A percentile compares a stretch with the other conserved stretches of the same genome.
These are phyloP conservation scores for Cladorrhinum sp. DNA, from an alignment of 2,329 filamentous ascomycete species.

Conservation along the genomic window DNA sequence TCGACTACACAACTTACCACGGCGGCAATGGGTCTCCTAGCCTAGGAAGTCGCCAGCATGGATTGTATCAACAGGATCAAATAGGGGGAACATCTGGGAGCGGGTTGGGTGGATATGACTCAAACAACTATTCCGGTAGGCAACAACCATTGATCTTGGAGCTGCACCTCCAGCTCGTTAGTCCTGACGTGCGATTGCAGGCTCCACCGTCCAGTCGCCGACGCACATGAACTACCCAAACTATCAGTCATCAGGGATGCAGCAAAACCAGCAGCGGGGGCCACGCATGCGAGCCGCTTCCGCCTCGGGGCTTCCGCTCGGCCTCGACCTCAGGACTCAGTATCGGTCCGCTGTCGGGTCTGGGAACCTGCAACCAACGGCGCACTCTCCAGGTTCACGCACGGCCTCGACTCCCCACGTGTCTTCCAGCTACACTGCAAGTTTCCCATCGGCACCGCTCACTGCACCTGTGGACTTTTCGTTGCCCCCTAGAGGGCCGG, in stretches of 20 bases:
- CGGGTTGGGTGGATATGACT: slow-evolving; percentile 48
- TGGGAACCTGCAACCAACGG: slow-evolving; percentile 28
- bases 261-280: slow-evolving; percentile 42
- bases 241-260: slow-evolving; percentile 40
- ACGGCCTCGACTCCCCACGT: slow-evolving; percentile 39
- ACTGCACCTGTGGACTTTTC: slow-evolving; percentile 53
- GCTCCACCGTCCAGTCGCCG: slow-evolving; percentile 46
- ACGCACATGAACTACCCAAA: slow-evolving; percentile 50
- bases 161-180: background rate
- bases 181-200: slow-evolving; percentile 24
- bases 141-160: slow-evolving; percentile 4
- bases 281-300: slow-evolving; percentile 51
- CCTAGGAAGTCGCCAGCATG: slow-evolving; percentile 45
- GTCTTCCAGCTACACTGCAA: slow-evolving; percentile 46
- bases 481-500: slow-evolving; percentile 44
- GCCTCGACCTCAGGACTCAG: slow-evolving; percentile 45
- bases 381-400: slow-evolving; percentile 34
- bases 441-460: slow-evolving; percentile 53
- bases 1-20: slow-evolving; percentile 56
- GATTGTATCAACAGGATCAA: slow-evolving; percentile 50
- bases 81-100: slow-evolving; percentile 39
- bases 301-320: slow-evolving; percentile 41
- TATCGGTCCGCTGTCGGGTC: slow-evolving; percentile 38
- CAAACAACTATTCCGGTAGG: slow-evolving; percentile 52
- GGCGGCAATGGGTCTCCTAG: slow-evolving; percentile 45